Base-by-base conservation (phyloP, 2,329 filamentous ascomycete species). In the Graphilbum ipis-grandicollis region DNA sequence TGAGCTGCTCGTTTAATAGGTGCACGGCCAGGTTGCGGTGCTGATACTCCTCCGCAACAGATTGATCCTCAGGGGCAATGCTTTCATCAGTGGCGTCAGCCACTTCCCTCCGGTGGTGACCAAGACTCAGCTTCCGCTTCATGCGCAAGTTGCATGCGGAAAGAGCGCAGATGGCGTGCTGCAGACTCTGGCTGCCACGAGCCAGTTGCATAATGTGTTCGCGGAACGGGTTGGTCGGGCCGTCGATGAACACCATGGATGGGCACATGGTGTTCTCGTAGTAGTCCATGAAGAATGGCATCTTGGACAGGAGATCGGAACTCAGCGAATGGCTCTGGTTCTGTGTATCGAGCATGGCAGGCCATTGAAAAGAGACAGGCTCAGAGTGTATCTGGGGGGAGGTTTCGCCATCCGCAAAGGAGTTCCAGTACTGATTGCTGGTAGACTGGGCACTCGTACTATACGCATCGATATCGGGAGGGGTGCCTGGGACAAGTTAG, bases 191-290 rank as follows among this genome's bases (percentile, higher is more conserved):
- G 54, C 82, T 93, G 41, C 71, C 66, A 45, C 75, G 66, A 12
- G 85, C 83, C 35, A 94, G 66, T 38, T 75, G 75, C 41, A 93
- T 65, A 38, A 94, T 75, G 51, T 92, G 79, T 47, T 77, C 75
- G 42, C 85, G 70, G 53, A 88, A 94, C 1, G 88, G 88, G 53
- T 93, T 94, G 43, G 67, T 68, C 2, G 81, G 79, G 10, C 77
- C 77, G 52, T 96, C 88, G 53, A 93, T 85, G 46, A 85, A 82
- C 35, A 94, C 85, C 56, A 94, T 81, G 41, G 84, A 83, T 5
- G 83, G 82, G 46, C 85, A 90, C 60, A 96, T 86, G 50, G 83
- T 81, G 55, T 84, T 85, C 51, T 86, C 79, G 57, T 93, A 94
- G 57, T 93, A 93, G 52, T 92, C 80, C 62, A 94, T 79, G 51